A percentile compares a stretch with the other conserved stretches of the same genome.
Conservation (phyloP, 108 stramenopile genomes). For the Pseudonitzschia delicatissima region DNA sequence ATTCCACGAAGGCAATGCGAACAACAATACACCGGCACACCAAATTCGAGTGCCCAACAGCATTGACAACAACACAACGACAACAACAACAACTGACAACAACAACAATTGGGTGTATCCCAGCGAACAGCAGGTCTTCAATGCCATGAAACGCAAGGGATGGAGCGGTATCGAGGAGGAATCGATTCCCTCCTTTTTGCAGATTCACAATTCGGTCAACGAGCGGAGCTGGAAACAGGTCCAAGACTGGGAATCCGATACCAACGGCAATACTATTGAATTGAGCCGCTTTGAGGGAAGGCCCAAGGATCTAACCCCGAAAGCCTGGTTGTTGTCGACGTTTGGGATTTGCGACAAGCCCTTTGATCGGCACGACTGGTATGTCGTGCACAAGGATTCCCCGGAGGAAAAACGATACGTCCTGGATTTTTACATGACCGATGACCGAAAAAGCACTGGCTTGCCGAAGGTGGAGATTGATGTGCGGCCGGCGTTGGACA, state of each 20-base stretch:
- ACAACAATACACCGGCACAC: constrained; percentile 14
- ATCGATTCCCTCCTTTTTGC: constrained; percentile 77
- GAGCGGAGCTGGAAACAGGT: constrained; percentile 88
- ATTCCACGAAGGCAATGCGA: constrained; percentile 64
- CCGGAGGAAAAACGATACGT: constrained; percentile 79
- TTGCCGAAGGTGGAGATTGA: constrained; percentile 66
- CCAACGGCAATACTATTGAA: constrained; percentile 29
- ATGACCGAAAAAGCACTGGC: constrained; percentile 19
- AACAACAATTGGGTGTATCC: constrained; percentile 88
- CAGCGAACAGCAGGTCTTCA: constrained; percentile 95
- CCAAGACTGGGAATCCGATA: constrained; percentile 65
- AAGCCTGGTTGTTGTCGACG: constrained; percentile 80
- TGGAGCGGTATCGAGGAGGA: constrained; percentile 78
- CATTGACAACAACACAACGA: not conserved
- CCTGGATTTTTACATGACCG: constrained; percentile 92
- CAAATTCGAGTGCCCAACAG: constrained; percentile 1
- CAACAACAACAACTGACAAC: not conserved
- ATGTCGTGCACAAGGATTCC: constrained; percentile 57
- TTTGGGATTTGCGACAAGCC: constrained; percentile 76
- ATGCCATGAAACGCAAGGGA: constrained; percentile 94
- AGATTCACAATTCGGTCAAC: constrained; percentile 96
- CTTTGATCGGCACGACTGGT: constrained; percentile 99
- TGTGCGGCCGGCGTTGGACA: constrained; percentile 89
- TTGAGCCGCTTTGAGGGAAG: constrained; percentile 89
- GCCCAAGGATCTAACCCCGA: constrained; percentile 87